phyloP scores from a whole-genome alignment of 2,329 filamentous ascomycete genomes.

The Cryoendolithus antarcticus region DNA sequence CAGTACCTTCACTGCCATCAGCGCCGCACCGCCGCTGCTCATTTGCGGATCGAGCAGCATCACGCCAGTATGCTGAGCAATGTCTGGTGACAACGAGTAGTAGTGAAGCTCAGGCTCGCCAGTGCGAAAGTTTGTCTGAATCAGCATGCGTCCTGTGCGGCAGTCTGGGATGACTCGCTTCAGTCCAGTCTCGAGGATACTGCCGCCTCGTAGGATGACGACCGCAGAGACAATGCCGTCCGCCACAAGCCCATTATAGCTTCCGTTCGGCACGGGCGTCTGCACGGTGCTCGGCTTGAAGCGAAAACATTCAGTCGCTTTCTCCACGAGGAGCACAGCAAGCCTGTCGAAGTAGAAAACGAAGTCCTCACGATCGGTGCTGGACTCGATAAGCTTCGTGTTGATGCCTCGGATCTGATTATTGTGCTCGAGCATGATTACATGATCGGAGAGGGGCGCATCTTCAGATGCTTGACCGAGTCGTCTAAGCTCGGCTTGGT shows the following conservation, averaged over 20 bases:
- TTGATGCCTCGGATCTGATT: slow-evolving; percentile 78
- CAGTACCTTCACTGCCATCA: slow-evolving; percentile 95
- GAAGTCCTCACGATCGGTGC: slow-evolving; percentile 75
- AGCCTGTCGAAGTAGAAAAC: slow-evolving; percentile 95
- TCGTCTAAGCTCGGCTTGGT: slow-evolving; percentile 65
- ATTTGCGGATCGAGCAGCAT: slow-evolving; percentile 88
- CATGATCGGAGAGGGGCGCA: slow-evolving; percentile 60
- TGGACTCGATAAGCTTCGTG: slow-evolving; percentile 73
- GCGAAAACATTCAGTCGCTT: slow-evolving; percentile 58
- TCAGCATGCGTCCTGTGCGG: slow-evolving; percentile 74
- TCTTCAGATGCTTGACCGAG: slow-evolving; percentile 58
- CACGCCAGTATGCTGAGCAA: slow-evolving; percentile 65
- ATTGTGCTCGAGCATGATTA: slow-evolving; percentile 62
- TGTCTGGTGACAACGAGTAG: slow-evolving; percentile 62
- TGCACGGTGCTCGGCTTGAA: slow-evolving; percentile 53
- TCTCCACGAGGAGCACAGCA: slow-evolving; percentile 71
- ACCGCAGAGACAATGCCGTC: slow-evolving; percentile 71
- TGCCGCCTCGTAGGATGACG: slow-evolving; percentile 77
- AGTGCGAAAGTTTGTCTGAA: slow-evolving; percentile 68
- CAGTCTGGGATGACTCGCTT: slow-evolving; percentile 88
- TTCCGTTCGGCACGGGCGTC: slow-evolving; percentile 53
- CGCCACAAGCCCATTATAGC: slow-evolving; percentile 59
- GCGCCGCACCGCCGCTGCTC: slow-evolving; percentile 69
- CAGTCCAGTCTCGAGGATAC: slow-evolving; percentile 75
- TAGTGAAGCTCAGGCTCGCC: slow-evolving; percentile 92